Evolutionary conservation across 805 yeast species (phyloP).

Genomic region (Candida morakotiae): DNA sequence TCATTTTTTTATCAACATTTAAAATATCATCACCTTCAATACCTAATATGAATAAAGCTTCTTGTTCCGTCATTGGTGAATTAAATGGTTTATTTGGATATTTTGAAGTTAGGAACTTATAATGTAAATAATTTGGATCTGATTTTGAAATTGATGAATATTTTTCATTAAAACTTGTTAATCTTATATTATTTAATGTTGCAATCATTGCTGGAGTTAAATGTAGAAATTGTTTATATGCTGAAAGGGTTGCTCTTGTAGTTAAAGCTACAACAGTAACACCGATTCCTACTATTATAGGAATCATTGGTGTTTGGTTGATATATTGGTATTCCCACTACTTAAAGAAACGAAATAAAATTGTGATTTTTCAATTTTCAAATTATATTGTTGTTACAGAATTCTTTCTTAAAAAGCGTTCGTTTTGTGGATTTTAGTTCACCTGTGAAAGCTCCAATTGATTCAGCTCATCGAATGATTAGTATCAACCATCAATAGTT

Average conservation of each 20-base stretch:
- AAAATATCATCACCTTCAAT: slow-evolving; percentile 39
- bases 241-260: slow-evolving; percentile 25
- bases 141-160: slow-evolving; percentile 8
- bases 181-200: slow-evolving; percentile 24
- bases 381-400: too few relatives aligned
- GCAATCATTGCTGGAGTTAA: slow-evolving; percentile 35
- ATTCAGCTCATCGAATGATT: too few relatives aligned
- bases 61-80: slow-evolving; percentile 39
- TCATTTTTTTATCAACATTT: slow-evolving; percentile 29
- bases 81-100: slow-evolving; percentile 34
- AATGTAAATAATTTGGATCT: slow-evolving; percentile 13
- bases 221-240: slow-evolving; percentile 24
- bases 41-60: slow-evolving; percentile 38
- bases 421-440: too few relatives aligned
- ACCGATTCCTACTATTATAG: slow-evolving; percentile 53
- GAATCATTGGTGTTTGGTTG: too few relatives aligned
- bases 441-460: too few relatives aligned
- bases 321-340: too few relatives aligned
- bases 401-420: too few relatives aligned
- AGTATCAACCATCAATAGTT: too few relatives aligned
- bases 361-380: too few relatives aligned
- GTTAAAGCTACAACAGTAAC: slow-evolving; percentile 50
- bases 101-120: slow-evolving; percentile 13
- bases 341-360: too few relatives aligned
- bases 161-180: slow-evolving; percentile 10